Percentiles rank a stretch among this genome's conserved stretches.
Conservation (phyloP, 805 yeast species). For the Cyberlindnera meyerae region DNA sequence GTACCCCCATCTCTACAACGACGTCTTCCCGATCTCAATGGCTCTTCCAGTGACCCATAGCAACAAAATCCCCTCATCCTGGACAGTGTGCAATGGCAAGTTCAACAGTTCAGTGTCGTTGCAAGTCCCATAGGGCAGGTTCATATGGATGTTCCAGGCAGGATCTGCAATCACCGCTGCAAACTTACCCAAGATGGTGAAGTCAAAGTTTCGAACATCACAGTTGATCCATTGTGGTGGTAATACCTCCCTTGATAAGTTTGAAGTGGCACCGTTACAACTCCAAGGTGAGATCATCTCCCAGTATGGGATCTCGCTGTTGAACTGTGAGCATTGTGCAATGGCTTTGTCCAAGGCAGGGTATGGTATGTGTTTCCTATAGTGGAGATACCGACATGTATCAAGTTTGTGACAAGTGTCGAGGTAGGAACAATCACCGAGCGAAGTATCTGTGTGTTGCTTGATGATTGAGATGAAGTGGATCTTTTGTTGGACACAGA, state of each 20-base stretch:
- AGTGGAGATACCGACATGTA: constrained; percentile 79
- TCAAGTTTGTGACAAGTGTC: constrained; percentile 90
- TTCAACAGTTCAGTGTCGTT: constrained; percentile 69
- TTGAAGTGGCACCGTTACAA: constrained; percentile 32
- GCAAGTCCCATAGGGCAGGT: constrained; percentile 69
- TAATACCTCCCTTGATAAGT: constrained; percentile 27
- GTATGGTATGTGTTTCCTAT: constrained; percentile 42
- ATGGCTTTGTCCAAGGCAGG: constrained; percentile 20
- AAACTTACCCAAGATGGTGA: constrained; percentile 68
- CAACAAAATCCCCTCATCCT: constrained; percentile 77
- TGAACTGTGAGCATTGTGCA: constrained; percentile 21
- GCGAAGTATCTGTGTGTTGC: constrained; percentile 56
- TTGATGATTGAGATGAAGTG: constrained; percentile 55
- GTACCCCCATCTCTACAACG: constrained; percentile 81
- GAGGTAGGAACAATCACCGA: constrained; percentile 91
- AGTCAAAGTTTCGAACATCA: constrained; percentile 72
- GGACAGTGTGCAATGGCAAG: constrained; percentile 63
- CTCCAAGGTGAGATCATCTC: constrained; percentile 29
- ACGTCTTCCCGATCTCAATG: constrained; percentile 78
- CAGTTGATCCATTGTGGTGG: constrained; percentile 87
- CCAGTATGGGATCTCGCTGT: constrained; percentile 17
- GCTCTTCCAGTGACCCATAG: constrained; percentile 97
- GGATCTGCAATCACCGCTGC: constrained; percentile 83
- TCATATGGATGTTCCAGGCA: constrained; percentile 96
- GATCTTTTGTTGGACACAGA: constrained; percentile 27